phyloP scores from a whole-genome alignment of 306 rosid genomes.

The Cicer bijugum region DNA sequence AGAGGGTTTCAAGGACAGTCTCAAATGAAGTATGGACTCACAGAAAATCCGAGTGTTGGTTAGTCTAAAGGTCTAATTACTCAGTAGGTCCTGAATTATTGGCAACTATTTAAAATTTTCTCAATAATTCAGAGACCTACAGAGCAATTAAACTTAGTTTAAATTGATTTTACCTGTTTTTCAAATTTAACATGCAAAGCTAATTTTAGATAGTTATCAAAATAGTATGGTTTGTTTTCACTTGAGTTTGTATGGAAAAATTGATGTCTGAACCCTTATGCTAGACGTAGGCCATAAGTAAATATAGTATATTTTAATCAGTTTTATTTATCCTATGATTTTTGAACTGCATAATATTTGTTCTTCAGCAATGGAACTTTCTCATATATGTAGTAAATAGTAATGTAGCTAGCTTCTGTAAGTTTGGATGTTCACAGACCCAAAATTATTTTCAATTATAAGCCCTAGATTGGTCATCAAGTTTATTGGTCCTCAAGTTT shows the following conservation, averaged over 20 bases:
- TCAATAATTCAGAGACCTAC: too few species aligned
- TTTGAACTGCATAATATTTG: slow-evolving; percentile 14
- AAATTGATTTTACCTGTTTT: slow-evolving; percentile 19
- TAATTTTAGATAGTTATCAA: slow-evolving; percentile 15
- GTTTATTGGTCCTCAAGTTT: background rate
- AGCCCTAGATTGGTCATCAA: too few species aligned
- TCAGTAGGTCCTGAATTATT: too few species aligned
- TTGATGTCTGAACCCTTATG: slow-evolving; percentile 17
- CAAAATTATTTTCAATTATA: slow-evolving; percentile 4
- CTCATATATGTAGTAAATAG: background rate
- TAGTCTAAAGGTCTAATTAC: slow-evolving; percentile 39
- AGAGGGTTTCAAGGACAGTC: slow-evolving; percentile 58
- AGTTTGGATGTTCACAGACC: background rate
- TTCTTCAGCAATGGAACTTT: background rate
- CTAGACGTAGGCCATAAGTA: background rate
- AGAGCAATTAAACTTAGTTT: slow-evolving; percentile 19
- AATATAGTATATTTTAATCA: background rate
- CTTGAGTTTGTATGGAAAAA: slow-evolving; percentile 7
- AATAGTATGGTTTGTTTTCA: background rate
- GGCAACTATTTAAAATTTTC: too few species aligned
- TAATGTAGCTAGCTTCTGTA: background rate
- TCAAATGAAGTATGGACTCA: slow-evolving; percentile 67
- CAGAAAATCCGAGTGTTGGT: slow-evolving; percentile 79
- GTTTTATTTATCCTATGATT: slow-evolving; percentile 2
- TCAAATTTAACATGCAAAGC: background rate